Evolutionary conservation across 345 rosid genomes (phyloP), one percentile per base, ranked within the genome.

Genomic region (Ceriops decandra): DNA sequence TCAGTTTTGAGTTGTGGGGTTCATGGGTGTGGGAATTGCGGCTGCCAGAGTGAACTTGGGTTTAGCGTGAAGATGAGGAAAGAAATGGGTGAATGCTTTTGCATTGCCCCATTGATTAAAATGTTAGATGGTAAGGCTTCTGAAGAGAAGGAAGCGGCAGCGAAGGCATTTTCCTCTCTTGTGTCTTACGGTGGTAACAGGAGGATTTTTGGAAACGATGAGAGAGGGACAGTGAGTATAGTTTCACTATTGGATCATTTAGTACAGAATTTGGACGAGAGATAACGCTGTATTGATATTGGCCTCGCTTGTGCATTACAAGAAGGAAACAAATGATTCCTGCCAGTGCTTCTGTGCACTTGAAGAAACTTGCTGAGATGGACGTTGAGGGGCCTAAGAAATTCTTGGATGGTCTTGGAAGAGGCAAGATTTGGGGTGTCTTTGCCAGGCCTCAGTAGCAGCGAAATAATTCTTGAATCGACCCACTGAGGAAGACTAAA

Each of bases 111-210:
- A 16, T 72, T 91, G 81, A 81, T 86, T 64, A 83, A 82, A 68
- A 87, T 89, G 97, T 64, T 91, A 67, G 96, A 93, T 73, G 95
- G 95, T n/a, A 91, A 93, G 78, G 92, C 91, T 38, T 72, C 74
- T 19, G 95, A 86, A 66, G 98, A 89, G 80, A 88, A 85, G 80
- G 96, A 89, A 80, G 92, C 95, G 10, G 96, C 93, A 24, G 86
- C 89, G 0, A 88, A 80, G 68, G 93, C 95, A 19, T 58, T 93
- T 69, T 89, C 96, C 0, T 72, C 32, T 4, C 77, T 93, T 4
- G 1, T 89, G 79, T 64, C 74, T 27, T 85, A 79, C 68, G 67
- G 76, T 0, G 85, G 77, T 24, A 89, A 91, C 66, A 76, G 88
- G 70, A 85, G 74, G 80, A 66, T 81, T 54, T 83, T 89, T 35